Evolutionary conservation across 768 basidiomycete genomes (phyloP).

Genomic region (Rhizopogon rudus): DNA sequence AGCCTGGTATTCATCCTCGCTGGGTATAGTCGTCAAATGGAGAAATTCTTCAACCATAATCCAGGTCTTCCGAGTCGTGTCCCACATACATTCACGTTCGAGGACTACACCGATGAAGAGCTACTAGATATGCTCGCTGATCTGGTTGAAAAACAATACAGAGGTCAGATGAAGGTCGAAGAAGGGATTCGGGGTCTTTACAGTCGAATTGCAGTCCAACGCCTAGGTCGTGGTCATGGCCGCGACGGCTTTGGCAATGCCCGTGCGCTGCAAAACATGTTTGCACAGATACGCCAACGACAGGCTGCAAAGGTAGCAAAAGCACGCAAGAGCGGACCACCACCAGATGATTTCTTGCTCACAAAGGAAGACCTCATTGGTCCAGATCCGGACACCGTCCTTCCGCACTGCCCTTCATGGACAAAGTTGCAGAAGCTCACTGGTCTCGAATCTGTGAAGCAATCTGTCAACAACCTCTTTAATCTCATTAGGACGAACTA

Average conservation of each 20-base stretch:
- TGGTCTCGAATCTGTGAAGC: slow-evolving; percentile 49
- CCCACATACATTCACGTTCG: slow-evolving; percentile 48
- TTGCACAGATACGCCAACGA: slow-evolving; percentile 37
- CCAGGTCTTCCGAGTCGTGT: slow-evolving; percentile 58
- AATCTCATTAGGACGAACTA: slow-evolving; percentile 44
- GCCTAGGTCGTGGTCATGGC: slow-evolving; percentile 49
- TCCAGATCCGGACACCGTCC: slow-evolving; percentile 45
- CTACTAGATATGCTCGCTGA: slow-evolving; percentile 44
- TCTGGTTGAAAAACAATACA: slow-evolving; percentile 36
- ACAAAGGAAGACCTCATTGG: slow-evolving; percentile 52
- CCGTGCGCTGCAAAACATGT: slow-evolving; percentile 44
- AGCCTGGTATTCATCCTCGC: slow-evolving; percentile 60
- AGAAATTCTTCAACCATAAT: slow-evolving; percentile 66
- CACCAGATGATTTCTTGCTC: slow-evolving; percentile 45
- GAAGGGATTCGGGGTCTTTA: slow-evolving; percentile 21
- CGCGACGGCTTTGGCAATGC: slow-evolving; percentile 58
- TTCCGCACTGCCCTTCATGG: slow-evolving; percentile 40
- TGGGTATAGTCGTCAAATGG: slow-evolving; percentile 63
- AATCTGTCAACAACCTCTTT: slow-evolving; percentile 39
- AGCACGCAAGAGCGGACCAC: slow-evolving; percentile 31
- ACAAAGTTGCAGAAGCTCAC: slow-evolving; percentile 41
- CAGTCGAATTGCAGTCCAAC: slow-evolving; percentile 44
- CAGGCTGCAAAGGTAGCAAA: slow-evolving; percentile 42
- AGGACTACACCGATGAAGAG: slow-evolving; percentile 51
- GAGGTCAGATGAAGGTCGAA: slow-evolving; percentile 46